Percentiles rank a stretch among this genome's conserved stretches.
Evolutionary conservation across 1,284 basidiomycete species (phyloP).

Genomic region (Ustilago hordei): DNA sequence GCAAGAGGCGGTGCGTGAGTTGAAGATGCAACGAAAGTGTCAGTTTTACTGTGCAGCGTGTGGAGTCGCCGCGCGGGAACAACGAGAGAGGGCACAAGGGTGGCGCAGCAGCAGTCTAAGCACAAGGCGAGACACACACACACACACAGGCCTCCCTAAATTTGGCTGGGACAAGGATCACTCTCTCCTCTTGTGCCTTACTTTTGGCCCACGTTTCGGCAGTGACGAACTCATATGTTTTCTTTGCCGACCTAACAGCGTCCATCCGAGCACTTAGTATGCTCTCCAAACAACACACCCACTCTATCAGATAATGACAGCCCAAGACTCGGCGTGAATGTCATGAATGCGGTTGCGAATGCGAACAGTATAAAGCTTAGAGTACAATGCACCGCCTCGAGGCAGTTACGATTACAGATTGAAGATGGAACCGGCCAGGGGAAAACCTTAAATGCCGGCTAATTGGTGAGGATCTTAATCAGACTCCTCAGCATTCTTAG

Average conservation of each 20-base stretch:
- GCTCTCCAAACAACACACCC: neutral
- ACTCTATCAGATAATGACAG: neutral
- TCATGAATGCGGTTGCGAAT: constrained; percentile 2
- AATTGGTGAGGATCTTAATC: constrained; percentile 14
- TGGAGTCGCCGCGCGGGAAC: constrained; percentile 11
- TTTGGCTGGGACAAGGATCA: constrained; percentile 1
- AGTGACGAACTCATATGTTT: neutral
- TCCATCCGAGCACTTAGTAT: neutral
- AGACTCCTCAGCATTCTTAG: constrained; percentile 34
- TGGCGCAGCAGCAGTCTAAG: constrained; percentile 14
- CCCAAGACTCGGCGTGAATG: neutral
- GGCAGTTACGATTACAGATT: neutral
- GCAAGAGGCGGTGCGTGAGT: neutral
- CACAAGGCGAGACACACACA: constrained; percentile 11
- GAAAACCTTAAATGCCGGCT: too few relatives aligned
- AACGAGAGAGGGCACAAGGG: constrained; percentile 6
- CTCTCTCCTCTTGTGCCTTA: constrained; percentile 12
- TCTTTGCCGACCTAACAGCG: neutral
- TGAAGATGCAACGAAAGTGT: neutral
- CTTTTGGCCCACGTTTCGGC: neutral
- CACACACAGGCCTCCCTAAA: neutral
- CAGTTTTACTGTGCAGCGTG: neutral
- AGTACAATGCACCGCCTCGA: neutral
- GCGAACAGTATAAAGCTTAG: neutral
- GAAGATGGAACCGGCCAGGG: too few relatives aligned